These are phyloP conservation scores for Termitomyces sp. DNA, from an alignment of 768 basidiomycete genomes.

Conservation along the genomic window DNA sequence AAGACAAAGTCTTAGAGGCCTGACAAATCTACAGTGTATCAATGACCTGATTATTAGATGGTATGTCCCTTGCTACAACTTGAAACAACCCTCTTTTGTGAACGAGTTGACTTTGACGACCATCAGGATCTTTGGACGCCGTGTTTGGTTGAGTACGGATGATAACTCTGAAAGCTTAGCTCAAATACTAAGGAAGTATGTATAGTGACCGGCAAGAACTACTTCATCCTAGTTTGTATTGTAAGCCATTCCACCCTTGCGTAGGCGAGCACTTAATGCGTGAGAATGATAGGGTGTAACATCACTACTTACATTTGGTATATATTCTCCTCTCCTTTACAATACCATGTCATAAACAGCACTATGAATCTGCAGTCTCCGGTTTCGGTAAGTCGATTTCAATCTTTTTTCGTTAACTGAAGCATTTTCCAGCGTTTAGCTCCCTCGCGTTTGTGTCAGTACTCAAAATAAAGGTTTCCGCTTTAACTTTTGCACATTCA, in stretches of 20 bases:
- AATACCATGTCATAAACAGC: not conserved
- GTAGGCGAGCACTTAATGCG: not conserved
- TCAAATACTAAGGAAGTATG: not conserved
- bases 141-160: slow-evolving; percentile 24
- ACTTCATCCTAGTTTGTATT: slow-evolving; percentile 13
- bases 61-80: slow-evolving; percentile 17
- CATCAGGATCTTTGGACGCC: slow-evolving; percentile 20
- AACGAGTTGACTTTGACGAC: too few relatives aligned
- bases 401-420: not conserved
- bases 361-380: slow-evolving; percentile 4
- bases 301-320: slow-evolving; percentile 16
- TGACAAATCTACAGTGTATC: slow-evolving; percentile 5
- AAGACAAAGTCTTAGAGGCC: not conserved
- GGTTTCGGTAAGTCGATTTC: slow-evolving; percentile 9
- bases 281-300: slow-evolving; percentile 4
- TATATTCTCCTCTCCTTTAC: not conserved
- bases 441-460: slow-evolving; percentile 2
- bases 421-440: slow-evolving; percentile 15
- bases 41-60: slow-evolving; percentile 27
- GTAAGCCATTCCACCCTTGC: slow-evolving; percentile 8
- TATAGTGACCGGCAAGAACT: slow-evolving; percentile 17
- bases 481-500: not conserved
- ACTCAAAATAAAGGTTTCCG: not conserved
- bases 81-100: not conserved
- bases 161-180: not conserved